Percentiles rank a stretch among this genome's conserved stretches.
phyloP scores from a whole-genome alignment of 768 basidiomycete genomes.

The Naganishia vaughanmartiniae region DNA sequence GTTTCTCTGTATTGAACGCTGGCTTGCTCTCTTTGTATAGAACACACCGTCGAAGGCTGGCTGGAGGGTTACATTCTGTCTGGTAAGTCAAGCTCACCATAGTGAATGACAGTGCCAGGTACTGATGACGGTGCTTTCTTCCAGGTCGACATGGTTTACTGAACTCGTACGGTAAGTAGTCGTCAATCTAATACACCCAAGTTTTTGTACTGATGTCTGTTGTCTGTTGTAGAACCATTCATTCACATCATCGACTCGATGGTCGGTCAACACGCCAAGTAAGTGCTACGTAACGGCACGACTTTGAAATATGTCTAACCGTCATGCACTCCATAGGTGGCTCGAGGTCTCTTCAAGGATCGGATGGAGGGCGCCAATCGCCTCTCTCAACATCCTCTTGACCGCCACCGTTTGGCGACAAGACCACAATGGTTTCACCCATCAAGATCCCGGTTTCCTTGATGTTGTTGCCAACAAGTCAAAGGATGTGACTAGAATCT shows the following conservation, averaged over 20 bases:
- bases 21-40: not conserved
- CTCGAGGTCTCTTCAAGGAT: constrained; percentile 29
- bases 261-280: constrained; percentile 34
- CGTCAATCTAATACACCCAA: too few species aligned
- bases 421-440: constrained; percentile 35
- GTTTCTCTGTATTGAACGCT: not conserved
- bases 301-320: not conserved
- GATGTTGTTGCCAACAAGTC: constrained; percentile 34
- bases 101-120: not conserved
- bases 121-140: not conserved
- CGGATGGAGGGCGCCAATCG: constrained; percentile 29
- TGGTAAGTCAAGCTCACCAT: not conserved
- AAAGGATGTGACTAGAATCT: constrained; percentile 35
- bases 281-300: not conserved
- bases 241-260: constrained; percentile 36
- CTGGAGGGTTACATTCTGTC: constrained; percentile 30
- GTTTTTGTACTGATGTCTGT: not conserved
- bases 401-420: constrained; percentile 33
- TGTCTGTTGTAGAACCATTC: constrained; percentile 20
- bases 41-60: constrained; percentile 32
- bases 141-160: constrained; percentile 30
- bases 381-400: constrained; percentile 32
- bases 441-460: constrained; percentile 35
- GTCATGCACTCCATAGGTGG: constrained; percentile 14
- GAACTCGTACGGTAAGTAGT: constrained; percentile 27